phyloP scores from a whole-genome alignment of 225 moss, liverwort and hornwort genomes.

The Climacium dendroides region DNA sequence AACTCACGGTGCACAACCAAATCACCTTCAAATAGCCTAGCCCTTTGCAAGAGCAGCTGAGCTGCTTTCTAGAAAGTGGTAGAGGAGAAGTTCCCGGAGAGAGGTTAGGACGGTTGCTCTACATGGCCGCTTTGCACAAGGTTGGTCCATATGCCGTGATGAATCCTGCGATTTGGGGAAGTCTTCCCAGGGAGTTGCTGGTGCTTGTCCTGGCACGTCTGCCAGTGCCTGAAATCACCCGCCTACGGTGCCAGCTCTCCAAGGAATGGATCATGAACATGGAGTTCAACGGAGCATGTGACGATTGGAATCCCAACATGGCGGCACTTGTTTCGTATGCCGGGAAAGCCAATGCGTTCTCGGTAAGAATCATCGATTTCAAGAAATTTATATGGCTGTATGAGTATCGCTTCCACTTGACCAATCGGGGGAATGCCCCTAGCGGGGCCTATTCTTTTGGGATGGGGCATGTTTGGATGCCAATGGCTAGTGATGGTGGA shows the following conservation, averaged over 20 bases:
- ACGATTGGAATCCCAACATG: neutral
- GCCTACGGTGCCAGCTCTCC: neutral
- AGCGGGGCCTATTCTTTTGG: too few species aligned
- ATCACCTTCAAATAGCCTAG: too few species aligned
- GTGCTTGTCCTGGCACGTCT: neutral
- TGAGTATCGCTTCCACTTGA: neutral
- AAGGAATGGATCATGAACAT: neutral
- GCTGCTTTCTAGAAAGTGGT: too few species aligned
- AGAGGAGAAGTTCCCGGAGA: neutral
- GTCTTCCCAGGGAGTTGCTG: neutral
- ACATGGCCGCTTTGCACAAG: neutral
- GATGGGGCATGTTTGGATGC: accelerated
- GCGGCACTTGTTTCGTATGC: neutral
- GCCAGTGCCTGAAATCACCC: neutral
- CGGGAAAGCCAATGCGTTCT: neutral
- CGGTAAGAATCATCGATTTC: neutral
- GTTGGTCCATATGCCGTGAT: neutral
- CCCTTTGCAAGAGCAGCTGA: too few species aligned
- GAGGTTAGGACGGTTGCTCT: too few species aligned
- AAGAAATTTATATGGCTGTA: neutral
- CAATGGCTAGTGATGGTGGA: too few species aligned
- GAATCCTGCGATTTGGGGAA: neutral
- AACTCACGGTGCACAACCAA: neutral
- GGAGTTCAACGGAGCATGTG: neutral
- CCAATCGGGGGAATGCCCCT: neutral